Evolutionary conservation across 148 eudicot species (phyloP).

Genomic region (Chenopodium suecicum): DNA sequence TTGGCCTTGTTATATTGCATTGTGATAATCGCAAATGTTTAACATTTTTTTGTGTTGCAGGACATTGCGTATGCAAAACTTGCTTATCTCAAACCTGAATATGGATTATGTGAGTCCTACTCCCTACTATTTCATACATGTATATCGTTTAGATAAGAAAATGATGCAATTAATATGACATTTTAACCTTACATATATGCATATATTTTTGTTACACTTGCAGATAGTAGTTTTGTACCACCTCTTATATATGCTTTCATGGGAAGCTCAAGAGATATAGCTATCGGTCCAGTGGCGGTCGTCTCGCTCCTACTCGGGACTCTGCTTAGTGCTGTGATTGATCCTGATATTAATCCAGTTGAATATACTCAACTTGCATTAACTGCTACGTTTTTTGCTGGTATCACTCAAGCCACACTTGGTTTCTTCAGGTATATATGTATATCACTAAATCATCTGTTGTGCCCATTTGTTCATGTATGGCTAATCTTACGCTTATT

Average conservation of each 20-base stretch:
- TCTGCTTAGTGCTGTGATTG: slow-evolving; percentile 52
- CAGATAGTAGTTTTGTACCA: slow-evolving; percentile 86
- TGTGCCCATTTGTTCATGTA: not conserved
- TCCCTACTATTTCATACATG: not conserved
- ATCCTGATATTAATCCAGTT: slow-evolving; percentile 33
- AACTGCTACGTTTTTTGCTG: slow-evolving; percentile 92
- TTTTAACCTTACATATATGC: no score
- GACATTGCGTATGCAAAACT: slow-evolving; percentile 89
- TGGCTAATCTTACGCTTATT: not conserved
- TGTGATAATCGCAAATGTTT: no score
- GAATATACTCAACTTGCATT: slow-evolving; percentile 69
- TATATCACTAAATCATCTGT: not conserved
- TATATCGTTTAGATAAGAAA: no score
- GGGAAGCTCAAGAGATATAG: slow-evolving; percentile 95
- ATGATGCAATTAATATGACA: no score
- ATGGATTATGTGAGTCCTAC: slow-evolving; percentile 57
- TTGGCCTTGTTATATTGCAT: no score
- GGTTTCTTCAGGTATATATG: slow-evolving; percentile 64
- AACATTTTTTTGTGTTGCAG: slow-evolving; percentile 25
- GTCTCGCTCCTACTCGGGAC: slow-evolving; percentile 78
- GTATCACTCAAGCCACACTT: slow-evolving; percentile 65
- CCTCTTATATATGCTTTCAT: slow-evolving; percentile 78
- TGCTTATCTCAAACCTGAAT: slow-evolving; percentile 60
- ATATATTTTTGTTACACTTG: not conserved
- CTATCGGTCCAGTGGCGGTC: slow-evolving; percentile 96